Evolutionary conservation across 139 green algal genomes (phyloP).

Genomic region (Chlorella vulgaris): DNA sequence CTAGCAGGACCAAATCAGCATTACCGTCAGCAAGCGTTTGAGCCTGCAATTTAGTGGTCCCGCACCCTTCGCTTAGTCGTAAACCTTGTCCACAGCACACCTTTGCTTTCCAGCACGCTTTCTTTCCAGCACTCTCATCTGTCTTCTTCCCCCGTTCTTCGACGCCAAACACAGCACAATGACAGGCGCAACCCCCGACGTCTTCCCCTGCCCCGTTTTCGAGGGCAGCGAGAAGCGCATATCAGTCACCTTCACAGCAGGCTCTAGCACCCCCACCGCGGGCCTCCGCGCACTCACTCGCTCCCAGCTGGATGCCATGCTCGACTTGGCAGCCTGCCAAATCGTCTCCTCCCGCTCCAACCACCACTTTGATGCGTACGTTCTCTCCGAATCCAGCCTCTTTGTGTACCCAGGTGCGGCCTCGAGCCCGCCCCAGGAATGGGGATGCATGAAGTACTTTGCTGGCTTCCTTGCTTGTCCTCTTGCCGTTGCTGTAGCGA

Average conservation of each 20-base stretch:
- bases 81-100: too few species aligned
- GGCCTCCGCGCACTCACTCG: constrained; percentile 78
- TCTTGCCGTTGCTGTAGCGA: neutral
- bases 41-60: too few species aligned
- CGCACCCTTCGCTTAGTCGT: too few species aligned
- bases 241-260: constrained; percentile 82
- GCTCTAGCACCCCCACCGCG: neutral
- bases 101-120: too few species aligned
- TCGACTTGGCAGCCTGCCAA: constrained; percentile 84
- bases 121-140: too few species aligned
- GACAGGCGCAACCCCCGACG: constrained; percentile 24
- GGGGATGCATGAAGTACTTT: too few species aligned
- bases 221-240: constrained; percentile 96
- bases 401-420: constrained; percentile 93
- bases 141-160: constrained; percentile 1
- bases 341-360: constrained; percentile 90
- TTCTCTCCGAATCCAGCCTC: constrained; percentile 94
- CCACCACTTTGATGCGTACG: constrained; percentile 91
- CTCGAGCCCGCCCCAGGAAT: neutral
- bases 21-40: too few species aligned
- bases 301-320: constrained; percentile 68
- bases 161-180: constrained; percentile 28
- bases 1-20: too few species aligned
- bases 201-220: constrained; percentile 76
- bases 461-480: neutral